Evolutionary conservation across 805 yeast genomes (phyloP), one percentile per base, ranked within the genome.

Genomic region (Starmerella etchellsii): DNA sequence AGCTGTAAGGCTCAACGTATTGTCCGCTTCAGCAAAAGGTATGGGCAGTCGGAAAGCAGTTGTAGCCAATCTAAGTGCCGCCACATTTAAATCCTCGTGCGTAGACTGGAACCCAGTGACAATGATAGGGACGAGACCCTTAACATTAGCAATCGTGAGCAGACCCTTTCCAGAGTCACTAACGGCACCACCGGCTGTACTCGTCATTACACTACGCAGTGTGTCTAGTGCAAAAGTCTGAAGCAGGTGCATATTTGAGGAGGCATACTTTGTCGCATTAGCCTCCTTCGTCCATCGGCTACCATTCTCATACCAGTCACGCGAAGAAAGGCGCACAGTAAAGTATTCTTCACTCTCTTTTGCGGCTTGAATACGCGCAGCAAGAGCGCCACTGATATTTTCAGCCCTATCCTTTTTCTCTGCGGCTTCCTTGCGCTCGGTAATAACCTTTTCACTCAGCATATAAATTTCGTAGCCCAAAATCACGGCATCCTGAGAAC

Each of bases 201-300:
- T 66, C 2, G 48, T 47, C 22, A 91, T 64, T 1, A 87, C 80
- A 3, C 78, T 71, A 49, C 87, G 69, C 41, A 88, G 62, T 28
- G 83, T 60, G 50, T 88, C 95, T 44, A 85, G 66, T 0, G 93
- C 65, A 54, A 91, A 78, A 48, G 75, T 74, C 52, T 81, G 85
- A 51, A 91, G 62, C 1, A 82, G 70, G 39, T 67, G 70, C 36
- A 70, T 58, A 47, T 76, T 79, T 19, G 70, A 61, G 1, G 78
- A 66, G 42, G 66, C 71, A 48, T 78, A 81, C 35, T 63, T 62
- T 36, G 71, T 75, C 4, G 22, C 21, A 18, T 34, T 31, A 4
- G 26, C 25, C 9, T 14, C 33, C 6, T 25, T n/a, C 10, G 23
- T 24, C 36, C 36, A 33, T 9, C 74, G 72, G 2, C 26, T 19